These are phyloP conservation scores for Jacaranda copaia DNA, from an alignment of 257 asterid genomes.

Conservation along the genomic window DNA sequence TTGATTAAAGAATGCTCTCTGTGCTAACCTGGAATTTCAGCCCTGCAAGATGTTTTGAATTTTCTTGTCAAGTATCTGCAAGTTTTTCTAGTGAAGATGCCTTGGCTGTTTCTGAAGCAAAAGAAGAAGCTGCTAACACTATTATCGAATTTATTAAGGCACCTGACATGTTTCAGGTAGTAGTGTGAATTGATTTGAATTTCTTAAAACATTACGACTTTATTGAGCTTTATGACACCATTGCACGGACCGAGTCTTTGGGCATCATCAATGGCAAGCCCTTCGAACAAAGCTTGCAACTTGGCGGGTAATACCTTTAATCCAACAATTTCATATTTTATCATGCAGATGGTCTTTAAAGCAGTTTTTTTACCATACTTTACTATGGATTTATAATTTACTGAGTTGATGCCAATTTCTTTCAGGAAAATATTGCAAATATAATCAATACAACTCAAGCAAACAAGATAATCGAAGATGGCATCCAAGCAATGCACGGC, in stretches of 20 bases:
- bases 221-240: no score
- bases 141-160: not conserved
- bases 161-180: constrained; percentile 1
- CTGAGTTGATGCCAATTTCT: not conserved
- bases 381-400: not conserved
- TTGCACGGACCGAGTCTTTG: no score
- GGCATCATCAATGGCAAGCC: constrained; percentile 59
- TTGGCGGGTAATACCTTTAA: constrained; percentile 58
- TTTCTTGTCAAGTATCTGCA: not conserved
- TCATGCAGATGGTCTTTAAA: not conserved
- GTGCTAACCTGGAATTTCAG: not conserved
- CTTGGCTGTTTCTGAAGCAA: not conserved
- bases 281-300: constrained; percentile 62
- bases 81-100: not conserved
- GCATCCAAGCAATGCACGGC: constrained; percentile 26
- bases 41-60: not conserved
- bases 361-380: not conserved
- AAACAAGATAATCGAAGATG: constrained; percentile 61
- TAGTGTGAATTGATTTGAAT: no score
- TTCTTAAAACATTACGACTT: no score
- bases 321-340: not conserved
- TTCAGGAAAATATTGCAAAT: constrained; percentile 58
- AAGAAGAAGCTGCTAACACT: not conserved
- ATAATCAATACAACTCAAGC: constrained; percentile 60
- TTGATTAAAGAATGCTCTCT: not conserved